A percentile compares a stretch with the other conserved stretches of the same genome.
These are phyloP conservation scores for Alternaria gaisen DNA, from an alignment of 2,329 filamentous ascomycete species.

Conservation along the genomic window DNA sequence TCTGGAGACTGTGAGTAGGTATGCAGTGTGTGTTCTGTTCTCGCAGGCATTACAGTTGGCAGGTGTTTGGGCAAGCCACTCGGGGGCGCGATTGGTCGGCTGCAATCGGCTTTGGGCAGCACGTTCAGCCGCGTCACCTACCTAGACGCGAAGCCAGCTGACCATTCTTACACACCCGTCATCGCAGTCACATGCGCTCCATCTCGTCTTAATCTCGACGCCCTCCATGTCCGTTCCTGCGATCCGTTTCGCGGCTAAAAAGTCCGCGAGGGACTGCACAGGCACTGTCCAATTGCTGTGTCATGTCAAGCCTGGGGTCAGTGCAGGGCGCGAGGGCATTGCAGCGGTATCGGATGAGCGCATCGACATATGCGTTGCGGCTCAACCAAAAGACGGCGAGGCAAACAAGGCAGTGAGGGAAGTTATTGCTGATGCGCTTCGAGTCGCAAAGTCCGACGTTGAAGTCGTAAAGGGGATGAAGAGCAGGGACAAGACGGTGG, in stretches of 20 bases:
- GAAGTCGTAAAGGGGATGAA: conserved; percentile 70
- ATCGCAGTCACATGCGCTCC: conserved; percentile 1
- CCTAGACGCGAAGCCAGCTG: conserved; percentile 19
- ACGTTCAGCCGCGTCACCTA: background rate
- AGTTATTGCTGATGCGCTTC: conserved; percentile 69
- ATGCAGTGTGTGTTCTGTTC: background rate
- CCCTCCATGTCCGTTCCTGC: conserved; percentile 22
- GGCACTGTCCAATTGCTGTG: conserved; percentile 66
- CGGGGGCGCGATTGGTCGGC: conserved; percentile 11
- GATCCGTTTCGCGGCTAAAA: conserved; percentile 41
- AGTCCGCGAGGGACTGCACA: conserved; percentile 23
- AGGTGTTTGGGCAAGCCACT: background rate
- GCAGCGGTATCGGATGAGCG: conserved; percentile 63
- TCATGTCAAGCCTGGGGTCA: conserved; percentile 72
- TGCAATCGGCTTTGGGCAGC: conserved; percentile 17
- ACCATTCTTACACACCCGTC: conserved; percentile 13
- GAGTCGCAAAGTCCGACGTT: conserved; percentile 70
- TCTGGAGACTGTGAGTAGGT: background rate
- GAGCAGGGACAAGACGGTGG: conserved; percentile 68
- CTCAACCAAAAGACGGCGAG: conserved; percentile 71
- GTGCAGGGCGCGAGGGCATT: conserved; percentile 69
- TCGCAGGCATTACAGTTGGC: background rate
- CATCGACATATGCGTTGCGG: conserved; percentile 72
- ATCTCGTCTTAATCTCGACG: background rate
- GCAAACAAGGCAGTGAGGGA: conserved; percentile 73